Percentiles rank a stretch among this genome's conserved stretches.
Conservation (phyloP, 768 basidiomycete genomes). For the Megacollybia marginata region DNA sequence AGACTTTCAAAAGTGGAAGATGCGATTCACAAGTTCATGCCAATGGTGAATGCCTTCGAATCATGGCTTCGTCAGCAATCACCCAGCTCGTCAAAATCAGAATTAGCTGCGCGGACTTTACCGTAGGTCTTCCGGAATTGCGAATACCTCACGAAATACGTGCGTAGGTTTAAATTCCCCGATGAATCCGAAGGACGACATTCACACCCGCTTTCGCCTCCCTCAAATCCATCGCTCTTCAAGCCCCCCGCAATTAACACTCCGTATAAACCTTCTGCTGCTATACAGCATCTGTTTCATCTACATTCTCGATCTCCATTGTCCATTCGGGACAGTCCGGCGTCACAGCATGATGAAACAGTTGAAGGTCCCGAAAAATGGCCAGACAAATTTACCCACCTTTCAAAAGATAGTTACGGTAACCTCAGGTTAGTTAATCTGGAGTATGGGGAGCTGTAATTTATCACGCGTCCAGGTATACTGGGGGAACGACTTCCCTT, state of each 20-base stretch:
- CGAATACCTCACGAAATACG: background rate
- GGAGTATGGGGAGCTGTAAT: background rate
- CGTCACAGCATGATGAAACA: background rate
- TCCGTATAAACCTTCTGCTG: constrained; percentile 5
- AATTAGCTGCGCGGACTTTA: background rate
- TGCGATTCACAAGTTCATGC: constrained; percentile 6
- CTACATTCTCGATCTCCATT: background rate
- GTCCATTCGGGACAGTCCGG: background rate
- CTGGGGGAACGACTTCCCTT: constrained; percentile 8
- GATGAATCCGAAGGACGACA: background rate
- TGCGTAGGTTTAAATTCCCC: background rate
- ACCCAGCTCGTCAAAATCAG: background rate
- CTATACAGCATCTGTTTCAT: constrained; percentile 4
- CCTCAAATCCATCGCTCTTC: background rate
- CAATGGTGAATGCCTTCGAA: constrained; percentile 12
- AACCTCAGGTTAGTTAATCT: constrained; percentile 7
- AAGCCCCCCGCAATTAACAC: background rate
- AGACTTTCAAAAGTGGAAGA: constrained; percentile 11
- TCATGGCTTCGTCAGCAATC: constrained; percentile 6
- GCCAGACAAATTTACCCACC: constrained; percentile 10
- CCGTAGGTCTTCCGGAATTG: background rate
- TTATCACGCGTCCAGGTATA: constrained; percentile 4
- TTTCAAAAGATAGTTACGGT: constrained; percentile 12
- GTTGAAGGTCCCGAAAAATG: constrained; percentile 7
- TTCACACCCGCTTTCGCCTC: background rate